Percentiles rank a stretch among this genome's conserved stretches.
These are phyloP conservation scores for Penicillium atrosanguineum DNA, from an alignment of 495 filamentous ascomycete species.

Conservation along the genomic window DNA sequence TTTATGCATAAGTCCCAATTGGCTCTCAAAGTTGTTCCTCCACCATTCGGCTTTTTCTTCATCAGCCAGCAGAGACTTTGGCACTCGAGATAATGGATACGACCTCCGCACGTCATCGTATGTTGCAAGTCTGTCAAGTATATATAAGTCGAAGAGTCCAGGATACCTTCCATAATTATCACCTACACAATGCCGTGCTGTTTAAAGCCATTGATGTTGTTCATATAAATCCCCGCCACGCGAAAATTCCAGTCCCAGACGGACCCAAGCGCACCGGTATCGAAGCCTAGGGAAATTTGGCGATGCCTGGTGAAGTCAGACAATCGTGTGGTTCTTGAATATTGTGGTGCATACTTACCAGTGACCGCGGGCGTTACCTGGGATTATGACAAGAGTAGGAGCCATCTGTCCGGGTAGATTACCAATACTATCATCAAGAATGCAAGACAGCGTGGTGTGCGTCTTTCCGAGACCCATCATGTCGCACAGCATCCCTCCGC, in stretches of 20 bases:
- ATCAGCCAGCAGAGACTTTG: constrained; percentile 21
- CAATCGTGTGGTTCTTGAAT: background rate
- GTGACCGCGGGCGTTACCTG: constrained; percentile 1
- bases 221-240: constrained; percentile 5
- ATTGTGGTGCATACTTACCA: background rate
- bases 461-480: constrained; percentile 68
- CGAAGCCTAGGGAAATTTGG: constrained; percentile 17
- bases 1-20: constrained; percentile 44
- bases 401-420: constrained; percentile 15
- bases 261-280: constrained; percentile 10
- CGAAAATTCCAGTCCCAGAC: constrained; percentile 15
- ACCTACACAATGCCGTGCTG: constrained; percentile 27
- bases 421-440: constrained; percentile 43
- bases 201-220: constrained; percentile 13
- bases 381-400: constrained; percentile 52
- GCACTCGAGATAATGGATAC: constrained; percentile 40
- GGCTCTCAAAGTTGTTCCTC: constrained; percentile 25
- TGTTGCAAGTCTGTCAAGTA: constrained; percentile 37
- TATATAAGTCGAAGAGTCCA: background rate
- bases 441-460: constrained; percentile 46
- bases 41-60: constrained; percentile 37
- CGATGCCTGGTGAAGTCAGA: background rate
- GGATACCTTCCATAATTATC: background rate
- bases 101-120: constrained; percentile 53
- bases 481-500: constrained; percentile 58